A percentile compares a stretch with the other conserved stretches of the same genome.
Evolutionary conservation across 148 eudicot species (phyloP).

Genomic region (Dianthus caryophyllus): DNA sequence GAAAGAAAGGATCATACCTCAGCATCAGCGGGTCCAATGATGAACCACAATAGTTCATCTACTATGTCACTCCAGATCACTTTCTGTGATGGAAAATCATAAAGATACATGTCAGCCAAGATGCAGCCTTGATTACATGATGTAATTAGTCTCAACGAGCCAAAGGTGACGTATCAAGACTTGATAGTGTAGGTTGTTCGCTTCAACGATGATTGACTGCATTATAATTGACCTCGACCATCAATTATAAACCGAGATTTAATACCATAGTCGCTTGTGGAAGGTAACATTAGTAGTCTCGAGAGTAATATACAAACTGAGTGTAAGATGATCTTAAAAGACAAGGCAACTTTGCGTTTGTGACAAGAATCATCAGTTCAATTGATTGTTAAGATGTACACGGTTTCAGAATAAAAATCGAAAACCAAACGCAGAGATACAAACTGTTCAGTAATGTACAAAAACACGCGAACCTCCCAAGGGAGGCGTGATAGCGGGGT

Average conservation of each 20-base stretch:
- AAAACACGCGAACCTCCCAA: not conserved
- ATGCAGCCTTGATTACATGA: not conserved
- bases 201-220: no score
- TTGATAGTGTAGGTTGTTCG: not conserved
- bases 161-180: not conserved
- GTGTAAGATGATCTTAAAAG: not conserved
- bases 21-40: conserved; percentile 93
- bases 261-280: no score
- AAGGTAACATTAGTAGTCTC: no score
- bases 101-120: conserved; percentile 15
- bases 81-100: conserved; percentile 37
- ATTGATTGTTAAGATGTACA: conserved; percentile 6
- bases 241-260: no score
- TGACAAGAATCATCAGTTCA: not conserved
- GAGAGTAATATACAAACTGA: no score
- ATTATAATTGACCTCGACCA: no score
- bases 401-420: not conserved
- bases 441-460: conserved; percentile 12
- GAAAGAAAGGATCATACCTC: conserved; percentile 42
- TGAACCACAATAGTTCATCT: conserved; percentile 91
- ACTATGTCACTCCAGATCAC: conserved; percentile 91
- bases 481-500: not conserved
- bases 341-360: not conserved
- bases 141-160: not conserved
- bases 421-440: not conserved